A percentile compares a stretch with the other conserved stretches of the same genome.
These are phyloP conservation scores for Capsella rubella DNA, from an alignment of 441 rosid species.

Conservation along the genomic window DNA sequence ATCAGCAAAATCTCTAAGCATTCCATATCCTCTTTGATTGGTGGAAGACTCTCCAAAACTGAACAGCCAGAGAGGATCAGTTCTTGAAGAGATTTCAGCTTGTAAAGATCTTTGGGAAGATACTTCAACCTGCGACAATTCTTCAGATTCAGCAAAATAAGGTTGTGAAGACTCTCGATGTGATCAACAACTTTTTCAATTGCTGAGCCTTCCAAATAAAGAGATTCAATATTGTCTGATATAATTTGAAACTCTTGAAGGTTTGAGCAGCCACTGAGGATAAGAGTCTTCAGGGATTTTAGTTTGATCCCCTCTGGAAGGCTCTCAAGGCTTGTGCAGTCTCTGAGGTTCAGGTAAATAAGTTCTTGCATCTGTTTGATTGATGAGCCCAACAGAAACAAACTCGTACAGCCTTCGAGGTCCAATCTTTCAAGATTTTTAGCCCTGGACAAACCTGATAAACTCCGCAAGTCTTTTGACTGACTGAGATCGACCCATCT, in stretches of 20 bases:
- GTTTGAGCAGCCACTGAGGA: slow-evolving; percentile 45
- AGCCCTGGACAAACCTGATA: slow-evolving; percentile 30
- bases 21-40: slow-evolving; percentile 39
- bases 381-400: slow-evolving; percentile 6
- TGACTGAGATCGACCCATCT: slow-evolving; percentile 40
- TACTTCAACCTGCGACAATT: slow-evolving; percentile 25
- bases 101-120: slow-evolving; percentile 33
- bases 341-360: slow-evolving; percentile 31
- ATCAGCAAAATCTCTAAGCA: slow-evolving; percentile 37
- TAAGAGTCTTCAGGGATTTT: slow-evolving; percentile 36
- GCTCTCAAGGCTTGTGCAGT: slow-evolving; percentile 33
- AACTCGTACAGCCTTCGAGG: slow-evolving; percentile 26
- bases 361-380: slow-evolving; percentile 31
- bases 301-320: slow-evolving; percentile 39
- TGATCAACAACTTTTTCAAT: slow-evolving; percentile 34
- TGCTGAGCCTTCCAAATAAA: slow-evolving; percentile 39
- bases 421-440: slow-evolving; percentile 19
- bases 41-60: slow-evolving; percentile 36
- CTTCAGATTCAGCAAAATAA: slow-evolving; percentile 9
- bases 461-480: slow-evolving; percentile 29
- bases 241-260: slow-evolving; percentile 35
- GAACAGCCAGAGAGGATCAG: slow-evolving; percentile 39
- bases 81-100: slow-evolving; percentile 38
- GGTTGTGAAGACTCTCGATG: slow-evolving; percentile 17
- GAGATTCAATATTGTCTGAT: slow-evolving; percentile 14